Conservation (phyloP, 169 alveolate genomes). For the Theileria parva region DNA sequence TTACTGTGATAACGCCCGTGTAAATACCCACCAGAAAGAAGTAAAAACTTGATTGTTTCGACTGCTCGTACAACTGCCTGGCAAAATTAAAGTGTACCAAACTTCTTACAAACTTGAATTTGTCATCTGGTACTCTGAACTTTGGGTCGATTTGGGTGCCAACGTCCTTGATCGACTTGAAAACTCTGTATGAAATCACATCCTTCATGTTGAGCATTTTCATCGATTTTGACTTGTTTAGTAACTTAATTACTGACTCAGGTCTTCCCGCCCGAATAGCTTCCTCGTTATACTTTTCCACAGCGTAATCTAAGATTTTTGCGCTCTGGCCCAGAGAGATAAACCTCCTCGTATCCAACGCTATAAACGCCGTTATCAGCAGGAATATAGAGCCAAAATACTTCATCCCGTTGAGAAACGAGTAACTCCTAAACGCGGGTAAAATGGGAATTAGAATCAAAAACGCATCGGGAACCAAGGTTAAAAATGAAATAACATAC, state of each 20-base stretch:
- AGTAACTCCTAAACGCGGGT: constrained; percentile 31
- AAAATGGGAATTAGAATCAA: constrained; percentile 26
- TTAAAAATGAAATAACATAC: constrained; percentile 20
- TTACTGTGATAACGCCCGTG: neutral
- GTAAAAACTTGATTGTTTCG: neutral
- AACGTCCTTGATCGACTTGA: neutral
- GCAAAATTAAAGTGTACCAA: constrained; percentile 22
- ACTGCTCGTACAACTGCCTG: constrained; percentile 8
- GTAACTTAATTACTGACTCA: neutral
- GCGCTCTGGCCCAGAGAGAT: constrained; percentile 28
- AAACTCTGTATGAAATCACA: neutral
- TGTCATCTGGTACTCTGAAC: neutral
- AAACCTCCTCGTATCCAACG: constrained; percentile 14
- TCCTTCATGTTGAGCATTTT: constrained; percentile 3
- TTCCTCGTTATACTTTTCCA: neutral
- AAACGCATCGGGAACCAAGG: constrained; percentile 60
- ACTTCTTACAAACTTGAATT: neutral
- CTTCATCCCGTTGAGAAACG: constrained; percentile 36
- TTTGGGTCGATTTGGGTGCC: neutral
- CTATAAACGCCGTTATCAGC: constrained; percentile 7
- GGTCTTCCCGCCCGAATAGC: neutral
- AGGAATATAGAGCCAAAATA: neutral
- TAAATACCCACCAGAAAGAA: neutral
- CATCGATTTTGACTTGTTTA: neutral
- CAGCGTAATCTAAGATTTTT: constrained; percentile 8